Evolutionary conservation across 306 rosid genomes (phyloP), one percentile per base, ranked within the genome.

Genomic region (Lathyrus aphaca): DNA sequence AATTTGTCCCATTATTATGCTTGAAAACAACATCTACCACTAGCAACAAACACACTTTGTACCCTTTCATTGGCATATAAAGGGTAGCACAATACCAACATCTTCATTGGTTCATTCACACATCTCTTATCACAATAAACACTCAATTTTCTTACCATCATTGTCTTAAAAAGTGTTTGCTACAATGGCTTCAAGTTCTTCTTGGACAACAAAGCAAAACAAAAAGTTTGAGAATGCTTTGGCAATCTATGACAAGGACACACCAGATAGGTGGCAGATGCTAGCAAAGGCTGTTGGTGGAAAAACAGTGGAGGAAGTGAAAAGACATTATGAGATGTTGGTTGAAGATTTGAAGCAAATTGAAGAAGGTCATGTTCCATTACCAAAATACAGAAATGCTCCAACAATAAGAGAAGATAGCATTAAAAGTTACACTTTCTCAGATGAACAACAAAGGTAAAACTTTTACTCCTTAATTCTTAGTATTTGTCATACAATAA

Each of bases 181-280:
- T 4, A 40, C 1, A 59, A 82, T 75, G 83, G 83, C 88, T 0
- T 85, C 96, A 17, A 77, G 80, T 40, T 86, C 96, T 12, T 43
- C 10, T 3, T 92, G 98, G 98, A 92, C 91, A 6, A 23, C 96
- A 4, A 86, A 84, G 79, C 89, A 92, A 43, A 90, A 92, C 87
- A 92, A 92, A 43, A 64, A 29, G 53, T 92, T 92, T 48, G 98
- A 92, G 85, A 92, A 92, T 82, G 98, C 96, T 53, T 61, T 92
- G 64, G 95, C 88, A 3, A 67, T 87, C 30, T 84, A 81, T 27
- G 89, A 82, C 82, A 80, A 87, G 87, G 95, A 89, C 64, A 74
- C 86, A 0, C 91, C 95, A 0, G 98, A 89, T 11, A 77, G 96
- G 13, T 92, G 98, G 98, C 86, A 89, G 44, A 89, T 89, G 13